A percentile compares a stretch with the other conserved stretches of the same genome.
phyloP scores from a whole-genome alignment of 768 basidiomycete species.

The Cantharellus anzutake region DNA sequence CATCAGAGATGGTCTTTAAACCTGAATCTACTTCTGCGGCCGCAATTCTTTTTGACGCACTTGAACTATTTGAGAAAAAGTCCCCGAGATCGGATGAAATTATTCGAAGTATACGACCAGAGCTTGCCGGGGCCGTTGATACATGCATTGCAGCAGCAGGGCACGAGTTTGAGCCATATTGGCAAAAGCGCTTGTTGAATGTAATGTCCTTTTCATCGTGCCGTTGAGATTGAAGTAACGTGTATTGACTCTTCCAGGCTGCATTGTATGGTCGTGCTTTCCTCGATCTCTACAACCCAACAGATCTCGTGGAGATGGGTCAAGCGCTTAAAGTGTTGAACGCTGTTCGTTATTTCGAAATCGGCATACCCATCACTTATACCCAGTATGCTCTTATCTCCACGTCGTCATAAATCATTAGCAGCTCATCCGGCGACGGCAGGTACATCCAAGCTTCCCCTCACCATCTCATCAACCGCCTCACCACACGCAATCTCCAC shows the following conservation, averaged over 20 bases:
- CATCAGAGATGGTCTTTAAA: conserved; percentile 65
- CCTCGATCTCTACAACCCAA: conserved; percentile 80
- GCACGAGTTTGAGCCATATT: conserved; percentile 74
- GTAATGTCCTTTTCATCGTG: conserved; percentile 24
- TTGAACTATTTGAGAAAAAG: conserved; percentile 66
- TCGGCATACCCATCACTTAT: conserved; percentile 86
- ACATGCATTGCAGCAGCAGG: conserved; percentile 90
- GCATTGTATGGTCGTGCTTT: conserved; percentile 93
- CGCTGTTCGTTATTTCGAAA: conserved; percentile 76
- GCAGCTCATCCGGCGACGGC: not conserved
- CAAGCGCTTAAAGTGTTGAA: conserved; percentile 87
- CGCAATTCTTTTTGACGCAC: conserved; percentile 83
- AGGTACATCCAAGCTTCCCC: conserved; percentile 76
- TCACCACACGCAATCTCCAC: conserved; percentile 77
- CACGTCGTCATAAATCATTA: not conserved
- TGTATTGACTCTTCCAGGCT: conserved; percentile 33
- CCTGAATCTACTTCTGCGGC: conserved; percentile 87
- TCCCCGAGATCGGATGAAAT: conserved; percentile 88
- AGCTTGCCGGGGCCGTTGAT: conserved; percentile 71
- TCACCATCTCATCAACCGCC: conserved; percentile 55
- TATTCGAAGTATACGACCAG: conserved; percentile 72
- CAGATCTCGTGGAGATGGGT: conserved; percentile 83
- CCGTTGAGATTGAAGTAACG: not conserved
- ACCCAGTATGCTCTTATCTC: conserved; percentile 40
- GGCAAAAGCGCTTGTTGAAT: conserved; percentile 78